These are phyloP conservation scores for Aspergillus campestris DNA, from an alignment of 495 filamentous ascomycete species.

Conservation along the genomic window DNA sequence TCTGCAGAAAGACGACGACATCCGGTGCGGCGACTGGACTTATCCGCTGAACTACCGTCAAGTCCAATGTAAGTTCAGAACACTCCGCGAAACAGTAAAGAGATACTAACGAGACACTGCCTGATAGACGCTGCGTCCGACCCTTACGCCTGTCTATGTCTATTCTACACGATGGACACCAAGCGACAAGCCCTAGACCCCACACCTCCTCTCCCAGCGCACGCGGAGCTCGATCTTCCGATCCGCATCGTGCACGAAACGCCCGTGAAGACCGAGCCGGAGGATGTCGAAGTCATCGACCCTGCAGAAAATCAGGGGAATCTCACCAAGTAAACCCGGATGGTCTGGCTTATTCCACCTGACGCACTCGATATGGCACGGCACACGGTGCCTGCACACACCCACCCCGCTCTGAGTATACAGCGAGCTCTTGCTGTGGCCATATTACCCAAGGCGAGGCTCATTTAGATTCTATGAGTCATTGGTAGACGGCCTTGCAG, in stretches of 20 bases:
- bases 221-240: slow-evolving; percentile 56
- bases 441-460: too few relatives aligned
- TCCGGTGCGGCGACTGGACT: slow-evolving; percentile 68
- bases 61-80: slow-evolving; percentile 53
- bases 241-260: slow-evolving; percentile 42
- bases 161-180: slow-evolving; percentile 60
- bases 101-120: slow-evolving; percentile 1
- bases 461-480: too few relatives aligned
- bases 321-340: too few relatives aligned
- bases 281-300: slow-evolving; percentile 5
- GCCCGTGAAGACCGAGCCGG: slow-evolving; percentile 15
- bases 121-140: slow-evolving; percentile 69
- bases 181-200: slow-evolving; percentile 58
- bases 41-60: slow-evolving; percentile 52
- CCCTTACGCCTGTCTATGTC: slow-evolving; percentile 68
- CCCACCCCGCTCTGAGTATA: too few relatives aligned
- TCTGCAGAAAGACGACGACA: slow-evolving; percentile 58
- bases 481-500: too few relatives aligned
- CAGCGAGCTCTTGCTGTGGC: too few relatives aligned
- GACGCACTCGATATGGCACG: too few relatives aligned
- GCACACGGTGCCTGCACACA: too few relatives aligned
- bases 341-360: too few relatives aligned
- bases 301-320: neutral
- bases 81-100: neutral
- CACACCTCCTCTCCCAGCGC: slow-evolving; percentile 56